Percentiles rank a stretch among this genome's conserved stretches.
Conservation (phyloP, 306 rosid genomes). For the Acacia melanoxylon region DNA sequence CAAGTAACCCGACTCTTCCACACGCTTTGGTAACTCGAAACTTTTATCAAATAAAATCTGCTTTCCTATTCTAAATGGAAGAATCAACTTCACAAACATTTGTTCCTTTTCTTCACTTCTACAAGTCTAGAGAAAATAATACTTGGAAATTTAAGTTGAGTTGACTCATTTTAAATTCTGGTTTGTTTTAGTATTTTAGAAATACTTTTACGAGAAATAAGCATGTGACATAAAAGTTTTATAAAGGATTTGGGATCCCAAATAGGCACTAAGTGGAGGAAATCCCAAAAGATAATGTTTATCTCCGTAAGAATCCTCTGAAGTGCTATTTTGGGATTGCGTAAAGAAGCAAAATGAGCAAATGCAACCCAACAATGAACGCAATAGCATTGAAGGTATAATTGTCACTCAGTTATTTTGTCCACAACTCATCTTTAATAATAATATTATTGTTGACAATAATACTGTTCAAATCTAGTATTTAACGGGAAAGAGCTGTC, state of each 20-base stretch:
- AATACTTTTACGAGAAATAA: too few species aligned
- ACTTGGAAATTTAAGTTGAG: background rate
- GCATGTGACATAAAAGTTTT: too few species aligned
- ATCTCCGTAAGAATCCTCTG: background rate
- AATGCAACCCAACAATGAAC: slow-evolving; percentile 17
- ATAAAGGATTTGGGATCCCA: too few species aligned
- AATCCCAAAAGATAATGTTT: background rate
- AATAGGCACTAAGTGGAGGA: background rate
- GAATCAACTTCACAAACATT: background rate
- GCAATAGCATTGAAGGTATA: slow-evolving; percentile 13
- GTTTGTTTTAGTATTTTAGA: too few species aligned
- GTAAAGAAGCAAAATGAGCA: background rate
- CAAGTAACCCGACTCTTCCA: background rate
- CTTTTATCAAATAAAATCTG: too few species aligned
- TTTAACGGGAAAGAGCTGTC: slow-evolving; percentile 24
- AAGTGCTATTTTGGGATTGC: slow-evolving; percentile 10
- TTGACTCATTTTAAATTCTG: background rate
- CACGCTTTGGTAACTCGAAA: too few species aligned
- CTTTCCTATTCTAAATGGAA: background rate
- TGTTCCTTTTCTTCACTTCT: background rate
- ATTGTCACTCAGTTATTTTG: background rate
- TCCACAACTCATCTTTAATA: background rate
- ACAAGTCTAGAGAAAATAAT: background rate
- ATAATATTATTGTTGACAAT: background rate
- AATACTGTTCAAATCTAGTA: slow-evolving; percentile 1